Percentiles rank a stretch among this genome's conserved stretches.
Evolutionary conservation across 1,284 basidiomycete species (phyloP).

Genomic region (Neolentinus lepideus): DNA sequence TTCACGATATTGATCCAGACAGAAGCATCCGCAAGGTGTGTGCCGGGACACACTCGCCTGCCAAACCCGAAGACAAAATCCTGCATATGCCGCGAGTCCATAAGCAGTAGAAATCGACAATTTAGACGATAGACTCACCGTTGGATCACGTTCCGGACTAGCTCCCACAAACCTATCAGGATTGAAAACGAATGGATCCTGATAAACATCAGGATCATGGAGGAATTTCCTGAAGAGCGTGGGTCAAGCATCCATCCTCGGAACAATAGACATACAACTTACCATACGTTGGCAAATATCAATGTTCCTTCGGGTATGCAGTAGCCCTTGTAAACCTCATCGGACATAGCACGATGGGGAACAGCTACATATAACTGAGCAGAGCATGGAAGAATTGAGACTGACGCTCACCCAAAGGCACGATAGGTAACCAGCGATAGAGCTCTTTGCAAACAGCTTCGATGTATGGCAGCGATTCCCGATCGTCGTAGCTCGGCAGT

Average conservation of each 20-base stretch:
- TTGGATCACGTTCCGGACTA: constrained; percentile 14
- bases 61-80: constrained; percentile 23
- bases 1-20: constrained; percentile 5
- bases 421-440: constrained; percentile 17
- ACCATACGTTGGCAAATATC: constrained; percentile 22
- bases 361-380: constrained; percentile 10
- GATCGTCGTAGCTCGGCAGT: constrained; percentile 26
- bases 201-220: constrained; percentile 21
- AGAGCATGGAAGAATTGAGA: no score
- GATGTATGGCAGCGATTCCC: constrained; percentile 25
- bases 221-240: constrained; percentile 20
- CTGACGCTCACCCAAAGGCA: constrained; percentile 14
- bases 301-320: constrained; percentile 20
- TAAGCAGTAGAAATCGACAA: neutral
- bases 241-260: neutral
- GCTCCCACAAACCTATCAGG: constrained; percentile 21
- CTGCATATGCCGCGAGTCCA: constrained; percentile 2
- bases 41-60: constrained; percentile 14
- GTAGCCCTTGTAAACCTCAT: constrained; percentile 16
- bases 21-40: constrained; percentile 5
- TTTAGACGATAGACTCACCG: neutral
- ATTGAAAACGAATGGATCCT: constrained; percentile 21
- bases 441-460: constrained; percentile 26
- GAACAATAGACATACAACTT: neutral
- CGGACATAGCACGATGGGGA: constrained; percentile 17